phyloP scores from a whole-genome alignment of 352 stramenopile species.

The Phytopythium montanum region DNA sequence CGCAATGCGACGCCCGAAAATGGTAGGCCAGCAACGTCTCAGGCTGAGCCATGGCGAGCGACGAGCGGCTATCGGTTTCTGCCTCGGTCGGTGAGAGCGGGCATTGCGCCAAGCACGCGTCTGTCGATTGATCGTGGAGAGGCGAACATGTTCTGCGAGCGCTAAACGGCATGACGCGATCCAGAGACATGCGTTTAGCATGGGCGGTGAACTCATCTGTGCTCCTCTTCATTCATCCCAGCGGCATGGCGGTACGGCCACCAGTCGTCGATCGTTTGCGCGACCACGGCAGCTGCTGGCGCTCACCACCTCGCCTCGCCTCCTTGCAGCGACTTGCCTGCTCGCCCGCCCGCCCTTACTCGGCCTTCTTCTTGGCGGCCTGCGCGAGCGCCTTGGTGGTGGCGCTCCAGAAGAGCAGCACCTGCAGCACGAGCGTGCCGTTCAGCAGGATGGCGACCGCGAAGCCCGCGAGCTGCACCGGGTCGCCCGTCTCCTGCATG shows the following conservation, averaged over 20 bases:
- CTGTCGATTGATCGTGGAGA: neutral
- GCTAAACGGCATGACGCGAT: neutral
- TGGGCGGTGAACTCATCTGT: neutral
- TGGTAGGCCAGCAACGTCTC: neutral
- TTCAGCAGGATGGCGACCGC: constrained; percentile 76
- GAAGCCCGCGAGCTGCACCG: constrained; percentile 66
- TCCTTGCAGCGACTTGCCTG: neutral
- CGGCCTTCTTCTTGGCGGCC: constrained; percentile 65
- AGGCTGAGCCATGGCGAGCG: neutral
- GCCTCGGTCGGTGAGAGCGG: neutral
- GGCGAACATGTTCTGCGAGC: neutral
- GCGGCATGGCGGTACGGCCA: neutral
- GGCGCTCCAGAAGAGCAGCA: constrained; percentile 77
- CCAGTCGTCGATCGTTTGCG: neutral
- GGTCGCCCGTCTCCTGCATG: constrained; percentile 81
- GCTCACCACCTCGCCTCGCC: neutral
- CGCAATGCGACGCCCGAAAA: neutral
- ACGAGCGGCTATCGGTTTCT: neutral
- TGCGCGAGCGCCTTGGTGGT: constrained; percentile 68
- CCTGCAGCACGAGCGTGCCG: constrained; percentile 70
- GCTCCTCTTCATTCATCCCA: neutral
- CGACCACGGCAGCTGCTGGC: neutral
- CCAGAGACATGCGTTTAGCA: neutral
- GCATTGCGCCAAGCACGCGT: neutral
- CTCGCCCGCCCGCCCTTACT: no score